Percentiles rank a stretch among this genome's conserved stretches.
Conservation (phyloP, 2,329 filamentous ascomycete species). For the Neonectria neomacrospora region DNA sequence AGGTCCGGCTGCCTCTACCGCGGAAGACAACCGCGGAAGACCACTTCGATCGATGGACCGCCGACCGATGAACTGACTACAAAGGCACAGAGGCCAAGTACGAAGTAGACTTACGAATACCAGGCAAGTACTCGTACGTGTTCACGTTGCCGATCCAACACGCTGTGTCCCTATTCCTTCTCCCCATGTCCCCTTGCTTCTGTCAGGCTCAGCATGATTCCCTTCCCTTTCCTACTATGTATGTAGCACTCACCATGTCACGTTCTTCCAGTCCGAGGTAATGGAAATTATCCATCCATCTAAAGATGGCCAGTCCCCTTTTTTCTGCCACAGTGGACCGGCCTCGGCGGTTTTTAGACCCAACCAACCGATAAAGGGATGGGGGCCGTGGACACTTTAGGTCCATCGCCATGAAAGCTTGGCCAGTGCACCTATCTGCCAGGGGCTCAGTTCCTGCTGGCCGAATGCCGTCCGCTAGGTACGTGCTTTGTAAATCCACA, state of each 20-base stretch:
- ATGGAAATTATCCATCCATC: not conserved
- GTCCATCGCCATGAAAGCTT: constrained; percentile 37
- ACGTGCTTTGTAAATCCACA: not conserved
- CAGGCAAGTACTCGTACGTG: constrained; percentile 1
- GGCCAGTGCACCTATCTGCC: constrained; percentile 33
- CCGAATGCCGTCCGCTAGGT: not conserved
- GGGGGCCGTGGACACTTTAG: constrained; percentile 32
- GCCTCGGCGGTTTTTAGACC: constrained; percentile 7
- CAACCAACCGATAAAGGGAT: constrained; percentile 10
- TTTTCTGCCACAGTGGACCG: constrained; percentile 14
- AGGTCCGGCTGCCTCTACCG: not conserved
- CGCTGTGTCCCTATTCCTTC: not conserved
- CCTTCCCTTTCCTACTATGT: not conserved
- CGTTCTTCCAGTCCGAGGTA: not conserved
- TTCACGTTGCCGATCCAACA: not conserved
- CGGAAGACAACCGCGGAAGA: not conserved
- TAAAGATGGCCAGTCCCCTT: not conserved
- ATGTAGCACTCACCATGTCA: not conserved
- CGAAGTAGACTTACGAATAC: not conserved
- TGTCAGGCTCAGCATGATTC: constrained; percentile 6
- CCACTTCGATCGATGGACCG: not conserved
- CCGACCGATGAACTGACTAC: not conserved
- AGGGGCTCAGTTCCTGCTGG: constrained; percentile 31
- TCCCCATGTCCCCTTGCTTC: not conserved
- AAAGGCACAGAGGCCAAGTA: not conserved